Conservation (phyloP, 305 asterid species). For the Fraxinus sp. region DNA sequence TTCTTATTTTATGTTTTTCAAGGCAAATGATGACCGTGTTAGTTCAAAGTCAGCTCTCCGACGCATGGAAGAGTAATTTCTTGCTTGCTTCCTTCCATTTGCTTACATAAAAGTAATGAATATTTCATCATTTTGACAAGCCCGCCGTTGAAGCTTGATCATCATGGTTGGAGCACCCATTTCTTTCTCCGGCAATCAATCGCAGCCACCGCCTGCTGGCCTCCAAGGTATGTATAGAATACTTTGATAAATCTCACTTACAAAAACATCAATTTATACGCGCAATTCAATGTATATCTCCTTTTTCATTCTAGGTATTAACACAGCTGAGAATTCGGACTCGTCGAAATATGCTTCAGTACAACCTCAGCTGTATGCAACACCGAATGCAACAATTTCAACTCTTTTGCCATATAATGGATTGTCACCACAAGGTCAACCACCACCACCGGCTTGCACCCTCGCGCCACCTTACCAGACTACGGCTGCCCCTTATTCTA, state of each 20-base stretch:
- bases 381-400: conserved; percentile 43
- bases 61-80: conserved; percentile 4
- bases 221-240: conserved; percentile 18
- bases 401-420: conserved; percentile 45
- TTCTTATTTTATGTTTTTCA: neutral
- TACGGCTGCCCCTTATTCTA: neutral
- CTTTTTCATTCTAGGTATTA: conserved; percentile 11
- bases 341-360: conserved; percentile 25
- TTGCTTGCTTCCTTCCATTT: conserved; percentile 29
- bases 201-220: conserved; percentile 29
- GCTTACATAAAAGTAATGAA: neutral
- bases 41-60: conserved; percentile 34
- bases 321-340: conserved; percentile 20
- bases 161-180: conserved; percentile 68
- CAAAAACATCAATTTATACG: neutral
- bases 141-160: neutral
- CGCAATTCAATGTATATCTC: neutral
- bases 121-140: conserved; percentile 18
- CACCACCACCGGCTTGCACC: conserved; percentile 8
- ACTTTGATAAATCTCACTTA: neutral
- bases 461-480: conserved; percentile 10
- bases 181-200: conserved; percentile 48
- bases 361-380: conserved; percentile 34
- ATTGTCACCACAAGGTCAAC: neutral
- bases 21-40: neutral